A percentile compares a stretch with the other conserved stretches of the same genome.
Conservation (phyloP, 83 land plant species). For the Thuja plicata region DNA sequence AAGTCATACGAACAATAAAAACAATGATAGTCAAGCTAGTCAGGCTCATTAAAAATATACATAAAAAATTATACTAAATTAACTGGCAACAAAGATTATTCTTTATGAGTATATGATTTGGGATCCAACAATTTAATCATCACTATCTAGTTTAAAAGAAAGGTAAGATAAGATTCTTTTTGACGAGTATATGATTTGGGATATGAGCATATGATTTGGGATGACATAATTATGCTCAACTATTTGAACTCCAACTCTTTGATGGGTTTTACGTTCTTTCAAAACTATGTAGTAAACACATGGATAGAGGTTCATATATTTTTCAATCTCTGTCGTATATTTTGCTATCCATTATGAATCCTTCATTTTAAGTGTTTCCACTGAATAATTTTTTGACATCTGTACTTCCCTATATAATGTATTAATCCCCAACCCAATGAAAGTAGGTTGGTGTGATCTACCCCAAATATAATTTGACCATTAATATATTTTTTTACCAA, state of each 20-base stretch:
- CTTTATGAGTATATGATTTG: too few relatives aligned
- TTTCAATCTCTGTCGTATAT: background rate
- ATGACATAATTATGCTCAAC: too few relatives aligned
- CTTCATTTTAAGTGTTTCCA: background rate
- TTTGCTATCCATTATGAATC: background rate
- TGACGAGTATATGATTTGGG: too few relatives aligned
- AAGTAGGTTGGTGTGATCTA: background rate
- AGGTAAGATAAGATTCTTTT: background rate
- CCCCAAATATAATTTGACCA: background rate
- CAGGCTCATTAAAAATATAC: too few relatives aligned
- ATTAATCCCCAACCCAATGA: background rate
- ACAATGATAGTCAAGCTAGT: too few relatives aligned
- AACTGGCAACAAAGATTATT: too few relatives aligned
- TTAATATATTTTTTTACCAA: background rate
- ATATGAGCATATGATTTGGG: too few relatives aligned
- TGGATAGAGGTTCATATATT: background rate
- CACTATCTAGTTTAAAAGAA: background rate
- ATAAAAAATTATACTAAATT: too few relatives aligned
- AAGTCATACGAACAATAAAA: too few relatives aligned
- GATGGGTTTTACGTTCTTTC: background rate
- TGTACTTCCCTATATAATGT: too few relatives aligned
- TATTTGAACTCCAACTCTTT: too few relatives aligned
- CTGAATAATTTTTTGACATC: background rate
- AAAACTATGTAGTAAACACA: background rate
- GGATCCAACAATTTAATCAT: background rate